Base-by-base conservation (phyloP, 1,284 basidiomycete genomes). In the Ganoderma multipileum region DNA sequence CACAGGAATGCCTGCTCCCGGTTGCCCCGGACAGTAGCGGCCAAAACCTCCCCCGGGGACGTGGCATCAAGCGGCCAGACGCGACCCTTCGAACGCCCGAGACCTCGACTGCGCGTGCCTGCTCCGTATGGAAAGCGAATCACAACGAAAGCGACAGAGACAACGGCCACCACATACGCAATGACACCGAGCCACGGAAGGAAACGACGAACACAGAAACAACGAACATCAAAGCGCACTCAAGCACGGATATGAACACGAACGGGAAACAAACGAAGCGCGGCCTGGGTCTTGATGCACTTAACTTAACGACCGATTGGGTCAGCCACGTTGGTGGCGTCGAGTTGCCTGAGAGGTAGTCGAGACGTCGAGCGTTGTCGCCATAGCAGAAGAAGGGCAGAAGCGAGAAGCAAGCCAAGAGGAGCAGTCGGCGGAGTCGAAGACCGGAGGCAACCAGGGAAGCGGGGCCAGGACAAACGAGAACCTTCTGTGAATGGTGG, bases 1-100 rank as follows among this genome's bases (percentile, higher is more conserved):
- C 58, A 60, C 70, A 72, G 71, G 71, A 59, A 70, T 69, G 68
- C 68, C 68, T 50, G 63, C 69, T 62, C 68, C 66, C 62, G 60
- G 71, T 72, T 72, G 66, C 71, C 71, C 71, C 68, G 58, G 59
- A 61, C 66, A 60, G 64, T 60, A 60, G 58, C 64, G 64, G 60
- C 71, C 71, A 69, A 70, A 72, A 72, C 66, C 66, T 68, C 61
- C 68, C 71, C 71, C 71, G 59, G 71, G 52, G 66, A 54, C 57
- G 55, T 58, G 65, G 58, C 38, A 58, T 58, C 55, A 58, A 38
- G 33, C 38, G 38, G 38, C 36, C 58, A 60, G 7, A 59, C 58
- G 58, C 36, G 41, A 36, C 67, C 64, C 70, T 63, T 68, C 65
- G 58, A 60, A 63, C 70, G 70, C 66, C 67, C 70, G 63, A 68